phyloP scores from a whole-genome alignment of 768 basidiomycete species.

The Cystofilobasidium capitatum region DNA sequence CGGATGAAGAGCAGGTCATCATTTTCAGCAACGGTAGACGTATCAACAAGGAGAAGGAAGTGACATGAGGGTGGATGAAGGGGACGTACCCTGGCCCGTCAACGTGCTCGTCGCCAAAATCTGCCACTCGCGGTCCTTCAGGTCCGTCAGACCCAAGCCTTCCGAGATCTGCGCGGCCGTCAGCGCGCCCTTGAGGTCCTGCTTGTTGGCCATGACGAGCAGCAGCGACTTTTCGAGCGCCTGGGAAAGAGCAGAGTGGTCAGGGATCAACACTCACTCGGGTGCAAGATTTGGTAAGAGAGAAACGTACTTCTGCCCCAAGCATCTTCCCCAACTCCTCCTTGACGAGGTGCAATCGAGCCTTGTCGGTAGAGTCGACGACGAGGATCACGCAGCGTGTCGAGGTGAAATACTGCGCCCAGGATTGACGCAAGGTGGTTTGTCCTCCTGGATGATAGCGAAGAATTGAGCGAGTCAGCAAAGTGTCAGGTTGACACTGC shows the following conservation, averaged over 20 bases:
- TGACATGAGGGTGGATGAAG: neutral
- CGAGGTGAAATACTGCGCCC: constrained; percentile 11
- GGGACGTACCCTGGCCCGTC: neutral
- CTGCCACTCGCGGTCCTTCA: constrained; percentile 27
- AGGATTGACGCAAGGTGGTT: constrained; percentile 15
- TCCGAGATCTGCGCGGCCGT: neutral
- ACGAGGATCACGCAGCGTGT: constrained; percentile 20
- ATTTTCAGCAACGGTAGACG: neutral
- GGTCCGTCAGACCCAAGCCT: constrained; percentile 18
- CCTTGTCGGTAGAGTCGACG: constrained; percentile 26
- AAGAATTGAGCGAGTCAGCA: neutral
- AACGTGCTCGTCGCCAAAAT: constrained; percentile 16
- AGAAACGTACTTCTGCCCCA: constrained; percentile 17
- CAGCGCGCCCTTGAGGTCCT: neutral
- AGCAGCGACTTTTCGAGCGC: neutral
- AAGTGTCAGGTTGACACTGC: too few species aligned
- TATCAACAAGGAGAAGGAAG: neutral
- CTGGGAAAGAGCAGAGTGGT: too few species aligned
- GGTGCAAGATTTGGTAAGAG: too few species aligned
- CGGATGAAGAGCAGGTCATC: neutral
- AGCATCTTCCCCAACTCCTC: constrained; percentile 19
- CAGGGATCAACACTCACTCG: too few species aligned
- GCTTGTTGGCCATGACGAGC: constrained; percentile 11
- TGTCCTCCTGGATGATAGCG: constrained; percentile 15
- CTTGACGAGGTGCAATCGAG: constrained; percentile 11